phyloP scores from a whole-genome alignment of 1,284 basidiomycete genomes.

The Polyporus tsugae region DNA sequence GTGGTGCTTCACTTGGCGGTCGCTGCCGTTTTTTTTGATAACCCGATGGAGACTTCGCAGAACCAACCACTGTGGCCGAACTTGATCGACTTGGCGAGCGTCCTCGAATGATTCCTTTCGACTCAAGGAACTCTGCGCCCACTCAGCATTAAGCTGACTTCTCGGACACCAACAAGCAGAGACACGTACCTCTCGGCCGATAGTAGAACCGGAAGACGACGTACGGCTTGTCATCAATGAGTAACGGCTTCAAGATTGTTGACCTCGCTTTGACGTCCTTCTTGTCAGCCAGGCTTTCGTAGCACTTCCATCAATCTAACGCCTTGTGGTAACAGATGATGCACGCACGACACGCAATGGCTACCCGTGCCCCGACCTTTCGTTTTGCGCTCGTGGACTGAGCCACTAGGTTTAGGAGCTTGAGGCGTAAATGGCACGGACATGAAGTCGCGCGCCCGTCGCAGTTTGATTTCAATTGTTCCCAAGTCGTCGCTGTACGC shows the following conservation, averaged over 20 bases:
- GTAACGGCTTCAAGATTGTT: slow-evolving; percentile 22
- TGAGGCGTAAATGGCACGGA: slow-evolving; percentile 7
- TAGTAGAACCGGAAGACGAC: slow-evolving; percentile 31
- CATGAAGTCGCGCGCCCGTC: slow-evolving; percentile 24
- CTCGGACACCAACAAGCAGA: neutral
- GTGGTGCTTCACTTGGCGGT: neutral
- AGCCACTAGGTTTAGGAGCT: neutral
- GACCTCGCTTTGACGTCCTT: slow-evolving; percentile 15
- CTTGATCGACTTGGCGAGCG: neutral
- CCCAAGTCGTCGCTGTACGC: slow-evolving; percentile 30
- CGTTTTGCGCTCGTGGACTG: slow-evolving; percentile 18
- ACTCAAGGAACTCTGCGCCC: slow-evolving; percentile 23
- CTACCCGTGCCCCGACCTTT: slow-evolving; percentile 14
- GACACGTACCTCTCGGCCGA: slow-evolving; percentile 27
- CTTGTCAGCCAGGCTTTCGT: slow-evolving; percentile 12
- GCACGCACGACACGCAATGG: slow-evolving; percentile 24
- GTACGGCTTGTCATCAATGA: slow-evolving; percentile 30
- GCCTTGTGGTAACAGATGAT: neutral
- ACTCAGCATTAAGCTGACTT: neutral
- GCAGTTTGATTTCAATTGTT: slow-evolving; percentile 26
- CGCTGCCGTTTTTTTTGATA: slow-evolving; percentile 11
- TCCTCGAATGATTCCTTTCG: slow-evolving; percentile 22
- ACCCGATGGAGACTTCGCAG: neutral
- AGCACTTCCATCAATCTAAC: neutral
- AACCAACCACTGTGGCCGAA: slow-evolving; percentile 3